These are phyloP conservation scores for Ceratocystis smalleyi DNA, from an alignment of 2,329 filamentous ascomycete species.

Conservation along the genomic window DNA sequence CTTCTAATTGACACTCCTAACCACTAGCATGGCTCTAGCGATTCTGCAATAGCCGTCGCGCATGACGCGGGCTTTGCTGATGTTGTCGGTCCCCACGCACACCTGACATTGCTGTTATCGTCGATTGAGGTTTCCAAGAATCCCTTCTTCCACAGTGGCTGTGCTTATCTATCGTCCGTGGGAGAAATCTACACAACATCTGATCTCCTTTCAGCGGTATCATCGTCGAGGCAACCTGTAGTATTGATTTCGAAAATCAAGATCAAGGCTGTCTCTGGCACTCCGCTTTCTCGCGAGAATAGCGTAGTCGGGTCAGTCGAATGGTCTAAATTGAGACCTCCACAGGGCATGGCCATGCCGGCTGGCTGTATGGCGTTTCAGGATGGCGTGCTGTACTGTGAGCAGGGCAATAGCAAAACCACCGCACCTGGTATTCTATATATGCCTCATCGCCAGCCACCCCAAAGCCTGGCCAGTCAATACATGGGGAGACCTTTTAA, in stretches of 20 bases:
- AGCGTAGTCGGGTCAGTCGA: conserved; percentile 22
- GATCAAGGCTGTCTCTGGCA: conserved; percentile 16
- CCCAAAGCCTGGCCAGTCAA: conserved; percentile 25
- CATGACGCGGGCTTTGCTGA: conserved; percentile 26
- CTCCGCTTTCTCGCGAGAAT: conserved; percentile 20
- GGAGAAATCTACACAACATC: conserved; percentile 34
- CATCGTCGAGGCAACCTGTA: conserved; percentile 26
- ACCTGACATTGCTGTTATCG: conserved; percentile 29
- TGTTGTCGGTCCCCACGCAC: conserved; percentile 24
- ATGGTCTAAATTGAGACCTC: conserved; percentile 30
- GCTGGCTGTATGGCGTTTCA: conserved; percentile 29
- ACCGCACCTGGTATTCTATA: conserved; percentile 22
- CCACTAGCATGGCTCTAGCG: not conserved
- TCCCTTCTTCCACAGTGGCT: conserved; percentile 33
- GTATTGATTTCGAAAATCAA: conserved; percentile 32
- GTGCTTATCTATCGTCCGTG: conserved; percentile 26
- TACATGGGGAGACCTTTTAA: conserved; percentile 34
- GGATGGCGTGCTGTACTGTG: conserved; percentile 29
- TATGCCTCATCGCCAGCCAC: conserved; percentile 23
- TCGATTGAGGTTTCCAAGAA: conserved; percentile 27
- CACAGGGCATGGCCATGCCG: conserved; percentile 31
- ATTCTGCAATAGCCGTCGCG: conserved; percentile 24
- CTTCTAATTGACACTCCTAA: no score
- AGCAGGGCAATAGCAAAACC: conserved; percentile 24
- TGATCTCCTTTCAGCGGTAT: conserved; percentile 27